Evolutionary conservation across 495 filamentous ascomycete genomes (phyloP), one percentile per base, ranked within the genome.

Genomic region (Xylaria grammica): DNA sequence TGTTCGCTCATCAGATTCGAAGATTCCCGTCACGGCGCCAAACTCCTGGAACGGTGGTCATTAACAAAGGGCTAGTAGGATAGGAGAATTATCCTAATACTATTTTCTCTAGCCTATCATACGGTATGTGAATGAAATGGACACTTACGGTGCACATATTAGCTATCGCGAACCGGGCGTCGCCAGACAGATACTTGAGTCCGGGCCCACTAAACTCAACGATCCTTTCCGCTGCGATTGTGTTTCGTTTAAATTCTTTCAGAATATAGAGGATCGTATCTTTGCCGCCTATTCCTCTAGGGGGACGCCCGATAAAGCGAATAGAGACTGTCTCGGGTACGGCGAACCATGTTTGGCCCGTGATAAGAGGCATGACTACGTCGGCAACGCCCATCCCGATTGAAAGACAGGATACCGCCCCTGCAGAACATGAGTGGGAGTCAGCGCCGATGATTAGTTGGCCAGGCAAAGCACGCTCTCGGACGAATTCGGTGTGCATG

Each of bases 241-340:
- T 82, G 56, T 82, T 84, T 19, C 81, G 44, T 58, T 80, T 81
- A 13, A 82, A 67, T 49, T 78, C 62, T 45, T 74, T 62, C 45
- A 84, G 48, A 22, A 84, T 77, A 52, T 82, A 76, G 1, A 84
- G 69, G 45, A 84, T 82, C 4, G 77, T 65, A 71, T 82, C 81
- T 55, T 84, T 84, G 3, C 81, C 80, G 1, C 79, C 72, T 6
- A 82, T 76, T 0, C 78, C 78, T n/a, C 65, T 66, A 11, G n/a
- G 26, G 10, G 75, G 77, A 17, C 63, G 36, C 22, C 76, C 75
- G 15, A 79, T 57, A 15, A 84, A 64, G 4, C 65, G 53, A 51
- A 84, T 77, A 3, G 74, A 74, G 13, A 78, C 67, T 1, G 70
- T 65, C 52, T 83, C 80, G 0, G 81, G 81, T 2, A 83, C 72